phyloP scores from a whole-genome alignment of 331 rosid species.

The Prunus yedoensis region DNA sequence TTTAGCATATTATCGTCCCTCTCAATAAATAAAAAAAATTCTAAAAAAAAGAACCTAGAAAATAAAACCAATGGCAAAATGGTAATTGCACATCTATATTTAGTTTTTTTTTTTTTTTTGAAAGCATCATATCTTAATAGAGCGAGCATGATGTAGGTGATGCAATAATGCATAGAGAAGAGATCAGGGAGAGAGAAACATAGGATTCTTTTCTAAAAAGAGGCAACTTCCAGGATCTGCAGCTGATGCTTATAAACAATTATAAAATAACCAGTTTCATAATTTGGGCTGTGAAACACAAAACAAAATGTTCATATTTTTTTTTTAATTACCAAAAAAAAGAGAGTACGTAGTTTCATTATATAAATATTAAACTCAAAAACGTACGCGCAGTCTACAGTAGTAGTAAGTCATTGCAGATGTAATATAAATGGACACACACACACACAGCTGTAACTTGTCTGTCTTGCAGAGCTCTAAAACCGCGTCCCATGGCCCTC shows the following conservation, averaged over 20 bases:
- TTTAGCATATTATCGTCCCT: no score
- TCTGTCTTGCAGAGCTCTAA: constrained; percentile 63
- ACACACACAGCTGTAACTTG: constrained; percentile 81
- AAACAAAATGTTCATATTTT: not conserved
- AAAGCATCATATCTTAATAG: constrained; percentile 2
- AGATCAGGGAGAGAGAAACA: constrained; percentile 19
- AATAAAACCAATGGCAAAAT: constrained; percentile 2
- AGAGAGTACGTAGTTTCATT: not conserved
- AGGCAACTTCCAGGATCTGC: constrained; percentile 59
- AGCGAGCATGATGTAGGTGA: constrained; percentile 2
- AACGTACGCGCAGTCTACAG: constrained; percentile 44
- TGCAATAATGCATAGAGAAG: not conserved
- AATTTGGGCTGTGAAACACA: not conserved
- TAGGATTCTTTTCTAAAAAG: constrained; percentile 35
- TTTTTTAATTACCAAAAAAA: not conserved
- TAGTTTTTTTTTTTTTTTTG: not conserved
- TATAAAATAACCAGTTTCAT: not conserved
- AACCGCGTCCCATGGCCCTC: constrained; percentile 68
- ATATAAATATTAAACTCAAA: constrained; percentile 15
- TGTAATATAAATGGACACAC: constrained; percentile 10
- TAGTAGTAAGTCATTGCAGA: constrained; percentile 27
- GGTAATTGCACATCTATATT: not conserved
- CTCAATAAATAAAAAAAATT: no score
- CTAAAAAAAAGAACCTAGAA: not conserved
- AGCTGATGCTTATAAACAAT: constrained; percentile 17